Percentiles rank a stretch among this genome's conserved stretches.
Evolutionary conservation across 2,329 filamentous ascomycete genomes (phyloP).

Genomic region (Apiospora malaysiana): DNA sequence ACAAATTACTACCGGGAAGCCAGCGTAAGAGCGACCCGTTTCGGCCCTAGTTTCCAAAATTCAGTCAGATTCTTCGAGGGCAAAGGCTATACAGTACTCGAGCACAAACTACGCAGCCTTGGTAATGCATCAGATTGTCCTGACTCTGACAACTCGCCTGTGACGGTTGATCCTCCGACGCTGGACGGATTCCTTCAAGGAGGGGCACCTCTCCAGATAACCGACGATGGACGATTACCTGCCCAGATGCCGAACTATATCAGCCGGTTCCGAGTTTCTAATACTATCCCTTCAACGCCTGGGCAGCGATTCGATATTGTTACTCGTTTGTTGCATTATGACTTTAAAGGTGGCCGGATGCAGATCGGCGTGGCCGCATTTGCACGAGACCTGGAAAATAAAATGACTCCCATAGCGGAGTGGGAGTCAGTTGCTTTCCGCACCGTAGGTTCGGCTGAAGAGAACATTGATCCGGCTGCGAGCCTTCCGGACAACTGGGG

Average conservation of each 20-base stretch:
- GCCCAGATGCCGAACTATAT: slow-evolving; percentile 40
- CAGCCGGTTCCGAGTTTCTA: slow-evolving; percentile 38
- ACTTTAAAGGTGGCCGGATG: slow-evolving; percentile 33
- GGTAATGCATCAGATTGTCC: slow-evolving; percentile 20
- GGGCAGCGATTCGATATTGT: slow-evolving; percentile 33
- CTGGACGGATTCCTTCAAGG: slow-evolving; percentile 38
- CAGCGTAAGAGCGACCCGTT: slow-evolving; percentile 29
- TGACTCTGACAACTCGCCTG: slow-evolving; percentile 30
- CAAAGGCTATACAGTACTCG: slow-evolving; percentile 31
- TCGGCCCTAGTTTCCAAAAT: slow-evolving; percentile 36
- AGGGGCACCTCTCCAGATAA: slow-evolving; percentile 30
- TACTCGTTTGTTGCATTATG: slow-evolving; percentile 27
- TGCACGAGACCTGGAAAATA: slow-evolving; percentile 23
- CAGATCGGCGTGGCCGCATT: slow-evolving; percentile 37
- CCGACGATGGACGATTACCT: slow-evolving; percentile 30
- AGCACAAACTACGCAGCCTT: slow-evolving; percentile 32
- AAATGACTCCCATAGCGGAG: slow-evolving; percentile 31
- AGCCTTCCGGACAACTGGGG: slow-evolving; percentile 33
- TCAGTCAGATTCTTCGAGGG: slow-evolving; percentile 26
- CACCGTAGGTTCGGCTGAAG: slow-evolving; percentile 23
- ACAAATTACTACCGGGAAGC: slow-evolving; percentile 19
- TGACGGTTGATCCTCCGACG: slow-evolving; percentile 37
- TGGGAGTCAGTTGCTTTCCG: slow-evolving; percentile 31
- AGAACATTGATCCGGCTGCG: slow-evolving; percentile 25
- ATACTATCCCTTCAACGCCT: slow-evolving; percentile 32